Percentiles rank a stretch among this genome's conserved stretches.
Conservation (phyloP, 371 early-diverging fungal species). For the Circinella minor region DNA sequence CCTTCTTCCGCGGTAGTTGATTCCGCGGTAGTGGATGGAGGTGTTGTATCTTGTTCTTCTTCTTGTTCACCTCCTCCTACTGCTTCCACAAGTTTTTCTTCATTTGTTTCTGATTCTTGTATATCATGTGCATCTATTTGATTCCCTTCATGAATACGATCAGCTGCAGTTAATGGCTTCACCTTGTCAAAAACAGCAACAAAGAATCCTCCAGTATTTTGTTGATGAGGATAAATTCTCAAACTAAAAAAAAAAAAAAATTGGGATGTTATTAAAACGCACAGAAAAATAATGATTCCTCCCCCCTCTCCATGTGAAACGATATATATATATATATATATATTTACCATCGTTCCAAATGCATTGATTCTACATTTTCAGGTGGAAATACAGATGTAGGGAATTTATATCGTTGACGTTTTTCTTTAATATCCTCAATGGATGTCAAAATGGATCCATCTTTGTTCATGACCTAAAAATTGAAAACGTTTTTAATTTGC, state of each 20-base stretch:
- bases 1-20: conserved; percentile 20
- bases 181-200: conserved; percentile 96
- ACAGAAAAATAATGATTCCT: no score
- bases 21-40: conserved; percentile 7
- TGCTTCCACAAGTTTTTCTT: conserved; percentile 30
- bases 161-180: conserved; percentile 56
- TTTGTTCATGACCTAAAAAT: conserved; percentile 50
- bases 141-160: conserved; percentile 42
- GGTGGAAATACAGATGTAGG: conserved; percentile 77
- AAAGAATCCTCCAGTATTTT: conserved; percentile 99
- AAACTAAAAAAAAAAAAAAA: conserved; percentile 53
- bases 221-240: conserved; percentile 94
- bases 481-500: neutral
- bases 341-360: conserved; percentile 80
- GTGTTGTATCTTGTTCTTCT: conserved; percentile 7
- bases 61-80: conserved; percentile 21
- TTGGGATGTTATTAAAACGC: no score
- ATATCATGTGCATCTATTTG: conserved; percentile 19
- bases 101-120: conserved; percentile 32
- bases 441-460: conserved; percentile 61
- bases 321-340: no score
- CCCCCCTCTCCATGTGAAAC: no score
- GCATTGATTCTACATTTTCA: conserved; percentile 65
- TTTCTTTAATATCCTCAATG: conserved; percentile 58
- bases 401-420: conserved; percentile 52